These are phyloP conservation scores for Oryza brachyantha DNA, from an alignment of 176 grass and related monocot species.

Conservation along the genomic window DNA sequence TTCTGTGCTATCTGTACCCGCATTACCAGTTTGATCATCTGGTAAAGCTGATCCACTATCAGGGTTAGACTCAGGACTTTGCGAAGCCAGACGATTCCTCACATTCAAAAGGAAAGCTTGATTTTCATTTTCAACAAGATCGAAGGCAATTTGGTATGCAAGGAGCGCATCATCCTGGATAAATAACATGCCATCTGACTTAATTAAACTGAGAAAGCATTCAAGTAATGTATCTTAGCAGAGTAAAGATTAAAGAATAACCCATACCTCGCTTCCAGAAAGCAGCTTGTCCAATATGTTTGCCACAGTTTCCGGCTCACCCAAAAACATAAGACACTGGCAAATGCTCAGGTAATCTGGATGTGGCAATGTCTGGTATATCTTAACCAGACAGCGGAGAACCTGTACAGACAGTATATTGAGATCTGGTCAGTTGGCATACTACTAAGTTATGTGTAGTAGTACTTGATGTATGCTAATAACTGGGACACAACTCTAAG, in stretches of 20 bases:
- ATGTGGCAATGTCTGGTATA: constrained; percentile 78
- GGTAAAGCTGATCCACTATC: constrained; percentile 40
- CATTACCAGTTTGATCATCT: constrained; percentile 45
- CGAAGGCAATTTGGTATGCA: constrained; percentile 96
- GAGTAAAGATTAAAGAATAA: constrained; percentile 13
- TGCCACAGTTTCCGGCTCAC: constrained; percentile 75
- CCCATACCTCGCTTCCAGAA: constrained; percentile 70
- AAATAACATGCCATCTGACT: constrained; percentile 26
- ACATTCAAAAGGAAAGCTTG: constrained; percentile 91
- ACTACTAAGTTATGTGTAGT: background rate
- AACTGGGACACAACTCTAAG: background rate
- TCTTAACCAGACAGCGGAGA: constrained; percentile 84
- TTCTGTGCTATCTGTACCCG: constrained; percentile 37
- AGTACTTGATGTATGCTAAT: background rate
- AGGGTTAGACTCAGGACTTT: constrained; percentile 16
- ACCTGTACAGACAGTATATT: constrained; percentile 52
- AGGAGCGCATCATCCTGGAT: constrained; percentile 89
- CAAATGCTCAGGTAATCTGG: constrained; percentile 94
- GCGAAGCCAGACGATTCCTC: constrained; percentile 46
- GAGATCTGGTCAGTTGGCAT: background rate
- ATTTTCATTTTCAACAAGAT: constrained; percentile 97
- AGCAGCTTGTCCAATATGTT: constrained; percentile 88
- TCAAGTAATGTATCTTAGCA: background rate
- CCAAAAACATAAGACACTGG: constrained; percentile 94
- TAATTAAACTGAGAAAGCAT: constrained; percentile 18